phyloP scores from a whole-genome alignment of 768 basidiomycete genomes.

The Myochromella boudieri region DNA sequence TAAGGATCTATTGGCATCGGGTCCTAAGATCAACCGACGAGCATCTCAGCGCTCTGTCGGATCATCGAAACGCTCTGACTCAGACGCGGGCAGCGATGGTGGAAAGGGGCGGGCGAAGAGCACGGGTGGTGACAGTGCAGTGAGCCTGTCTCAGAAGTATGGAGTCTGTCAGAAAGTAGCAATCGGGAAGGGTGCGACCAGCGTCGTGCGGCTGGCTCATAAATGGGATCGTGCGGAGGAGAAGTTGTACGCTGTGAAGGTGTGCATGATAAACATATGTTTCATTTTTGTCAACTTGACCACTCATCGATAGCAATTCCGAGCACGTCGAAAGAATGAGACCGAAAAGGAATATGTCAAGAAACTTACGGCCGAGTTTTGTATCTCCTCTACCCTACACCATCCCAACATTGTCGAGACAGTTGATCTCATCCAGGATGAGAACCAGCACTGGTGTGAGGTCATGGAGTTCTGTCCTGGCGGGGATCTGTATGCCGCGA shows the following conservation, averaged over 20 bases:
- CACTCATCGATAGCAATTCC: constrained; percentile 74
- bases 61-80: constrained; percentile 64
- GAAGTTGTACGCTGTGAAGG: constrained; percentile 98
- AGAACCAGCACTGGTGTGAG: constrained; percentile 95
- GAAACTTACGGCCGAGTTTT: constrained; percentile 99
- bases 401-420: constrained; percentile 97
- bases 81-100: constrained; percentile 41
- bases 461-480: constrained; percentile 99
- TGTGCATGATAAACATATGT: constrained; percentile 32
- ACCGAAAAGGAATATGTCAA: constrained; percentile 99
- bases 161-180: constrained; percentile 96
- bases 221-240: constrained; percentile 98
- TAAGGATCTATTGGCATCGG: constrained; percentile 72
- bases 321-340: constrained; percentile 96
- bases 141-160: constrained; percentile 79
- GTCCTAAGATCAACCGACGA: constrained; percentile 73
- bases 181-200: constrained; percentile 98
- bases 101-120: constrained; percentile 31
- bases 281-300: constrained; percentile 4
- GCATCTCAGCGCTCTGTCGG: constrained; percentile 70
- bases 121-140: constrained; percentile 42
- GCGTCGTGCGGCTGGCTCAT: constrained; percentile 93
- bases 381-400: constrained; percentile 94
- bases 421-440: constrained; percentile 98
- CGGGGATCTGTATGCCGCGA: constrained; percentile 96